These are phyloP conservation scores for Lichtheimia hyalospora DNA, from an alignment of 371 early-diverging fungal species.

Conservation along the genomic window DNA sequence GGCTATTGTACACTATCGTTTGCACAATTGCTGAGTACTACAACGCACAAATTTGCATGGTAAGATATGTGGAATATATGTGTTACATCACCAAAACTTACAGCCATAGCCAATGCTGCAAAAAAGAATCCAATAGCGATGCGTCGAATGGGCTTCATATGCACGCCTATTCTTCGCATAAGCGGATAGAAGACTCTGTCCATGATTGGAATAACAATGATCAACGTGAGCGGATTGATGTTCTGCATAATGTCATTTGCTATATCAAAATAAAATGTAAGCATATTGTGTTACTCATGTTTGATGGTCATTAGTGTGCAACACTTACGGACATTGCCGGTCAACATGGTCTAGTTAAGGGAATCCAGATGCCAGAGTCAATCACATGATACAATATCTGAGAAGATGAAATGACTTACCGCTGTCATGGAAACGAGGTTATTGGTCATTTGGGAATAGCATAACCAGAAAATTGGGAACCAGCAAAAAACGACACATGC, in stretches of 20 bases:
- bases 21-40: constrained; percentile 71
- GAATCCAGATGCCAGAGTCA: background rate
- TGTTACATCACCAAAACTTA: constrained; percentile 4
- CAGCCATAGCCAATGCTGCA: constrained; percentile 60
- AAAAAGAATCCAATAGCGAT: constrained; percentile 73
- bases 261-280: background rate
- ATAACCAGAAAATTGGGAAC: constrained; percentile 74
- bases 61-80: too few species aligned
- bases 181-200: constrained; percentile 69
- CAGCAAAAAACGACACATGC: constrained; percentile 71
- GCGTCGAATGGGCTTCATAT: constrained; percentile 67
- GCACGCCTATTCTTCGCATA: constrained; percentile 63
- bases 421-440: constrained; percentile 71
- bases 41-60: background rate
- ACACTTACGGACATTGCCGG: constrained; percentile 50
- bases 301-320: background rate
- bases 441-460: constrained; percentile 71
- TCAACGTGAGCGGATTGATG: constrained; percentile 67
- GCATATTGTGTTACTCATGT: background rate
- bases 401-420: constrained; percentile 1
- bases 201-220: constrained; percentile 65
- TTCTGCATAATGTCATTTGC: constrained; percentile 60
- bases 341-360: constrained; percentile 49
- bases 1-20: constrained; percentile 58
- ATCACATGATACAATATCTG: background rate